A percentile compares a stretch with the other conserved stretches of the same genome.
Evolutionary conservation across 1,139 yeast species (phyloP).

Genomic region (Nadsonia starkeyi-henricii): DNA sequence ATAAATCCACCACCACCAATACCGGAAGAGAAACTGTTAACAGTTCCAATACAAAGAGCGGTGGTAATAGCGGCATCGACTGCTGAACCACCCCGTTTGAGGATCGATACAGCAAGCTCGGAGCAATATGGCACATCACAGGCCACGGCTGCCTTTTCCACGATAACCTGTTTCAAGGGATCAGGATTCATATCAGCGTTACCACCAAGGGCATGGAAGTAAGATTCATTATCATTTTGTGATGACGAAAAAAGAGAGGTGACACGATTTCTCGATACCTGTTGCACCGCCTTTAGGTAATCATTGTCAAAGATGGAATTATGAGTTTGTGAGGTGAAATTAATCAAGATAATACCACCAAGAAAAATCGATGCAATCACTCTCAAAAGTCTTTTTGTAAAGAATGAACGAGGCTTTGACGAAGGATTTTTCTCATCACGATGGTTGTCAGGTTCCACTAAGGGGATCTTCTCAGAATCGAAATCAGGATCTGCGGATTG

Average conservation of each 20-base stretch:
- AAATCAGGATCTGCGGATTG: no score
- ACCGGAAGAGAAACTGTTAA: conserved; percentile 76
- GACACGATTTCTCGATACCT: no score
- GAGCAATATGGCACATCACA: conserved; percentile 67
- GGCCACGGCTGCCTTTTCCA: conserved; percentile 41
- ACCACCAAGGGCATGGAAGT: conserved; percentile 3
- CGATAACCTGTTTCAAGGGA: conserved; percentile 21
- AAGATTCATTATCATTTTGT: background rate
- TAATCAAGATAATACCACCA: background rate
- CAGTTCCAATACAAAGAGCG: conserved; percentile 74
- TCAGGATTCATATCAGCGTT: conserved; percentile 22
- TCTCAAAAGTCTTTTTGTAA: background rate
- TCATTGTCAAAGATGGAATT: no score
- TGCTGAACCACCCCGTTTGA: conserved; percentile 54
- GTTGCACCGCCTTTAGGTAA: no score
- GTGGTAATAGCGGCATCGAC: conserved; percentile 90
- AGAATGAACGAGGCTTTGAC: background rate
- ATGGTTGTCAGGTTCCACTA: no score
- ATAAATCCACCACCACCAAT: conserved; percentile 89
- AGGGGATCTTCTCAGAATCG: no score
- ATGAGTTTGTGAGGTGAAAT: no score
- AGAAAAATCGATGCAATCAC: background rate
- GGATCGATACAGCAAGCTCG: conserved; percentile 46
- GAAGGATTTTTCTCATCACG: background rate
- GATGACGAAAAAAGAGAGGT: no score